These are phyloP conservation scores for Globisporangium paroecandrum DNA, from an alignment of 352 stramenopile genomes.

Conservation along the genomic window DNA sequence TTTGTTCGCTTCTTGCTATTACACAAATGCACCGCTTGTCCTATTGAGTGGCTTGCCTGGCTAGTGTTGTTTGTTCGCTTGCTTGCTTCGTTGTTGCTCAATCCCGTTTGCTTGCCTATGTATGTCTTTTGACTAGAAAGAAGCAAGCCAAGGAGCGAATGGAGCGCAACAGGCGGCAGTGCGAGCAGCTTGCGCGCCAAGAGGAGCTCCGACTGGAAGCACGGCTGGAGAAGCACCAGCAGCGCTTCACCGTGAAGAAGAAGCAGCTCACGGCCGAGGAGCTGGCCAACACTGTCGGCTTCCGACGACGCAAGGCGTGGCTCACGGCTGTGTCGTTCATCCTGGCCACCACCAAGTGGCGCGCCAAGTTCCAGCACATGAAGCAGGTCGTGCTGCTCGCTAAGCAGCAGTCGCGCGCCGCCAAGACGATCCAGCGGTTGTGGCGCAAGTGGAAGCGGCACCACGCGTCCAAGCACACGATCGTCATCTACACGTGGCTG, in stretches of 20 bases:
- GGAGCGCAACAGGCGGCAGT: conserved; percentile 38
- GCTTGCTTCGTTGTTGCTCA: not conserved
- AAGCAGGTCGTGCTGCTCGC: conserved; percentile 34
- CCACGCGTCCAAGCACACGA: conserved; percentile 57
- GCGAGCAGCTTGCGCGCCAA: conserved; percentile 37
- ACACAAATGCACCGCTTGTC: not conserved
- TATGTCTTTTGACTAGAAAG: conserved; percentile 44
- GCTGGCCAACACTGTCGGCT: conserved; percentile 28
- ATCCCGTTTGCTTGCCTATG: not conserved
- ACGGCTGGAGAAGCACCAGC: conserved; percentile 37
- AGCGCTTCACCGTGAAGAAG: conserved; percentile 22
- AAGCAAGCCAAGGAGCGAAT: conserved; percentile 53
- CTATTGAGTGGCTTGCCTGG: not conserved
- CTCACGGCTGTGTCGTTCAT: conserved; percentile 45
- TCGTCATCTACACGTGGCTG: conserved; percentile 65
- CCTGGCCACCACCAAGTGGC: conserved; percentile 31
- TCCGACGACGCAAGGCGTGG: conserved; percentile 48
- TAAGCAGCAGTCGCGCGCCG: conserved; percentile 35
- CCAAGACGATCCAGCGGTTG: conserved; percentile 47
- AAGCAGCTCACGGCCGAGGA: conserved; percentile 24
- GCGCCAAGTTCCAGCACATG: conserved; percentile 26
- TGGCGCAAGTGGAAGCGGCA: conserved; percentile 66
- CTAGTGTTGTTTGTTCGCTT: not conserved
- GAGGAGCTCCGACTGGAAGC: conserved; percentile 35
- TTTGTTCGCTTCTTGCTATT: not conserved